Base-by-base conservation (phyloP, 805 yeast genomes). In the Metschnikowia proteae region DNA sequence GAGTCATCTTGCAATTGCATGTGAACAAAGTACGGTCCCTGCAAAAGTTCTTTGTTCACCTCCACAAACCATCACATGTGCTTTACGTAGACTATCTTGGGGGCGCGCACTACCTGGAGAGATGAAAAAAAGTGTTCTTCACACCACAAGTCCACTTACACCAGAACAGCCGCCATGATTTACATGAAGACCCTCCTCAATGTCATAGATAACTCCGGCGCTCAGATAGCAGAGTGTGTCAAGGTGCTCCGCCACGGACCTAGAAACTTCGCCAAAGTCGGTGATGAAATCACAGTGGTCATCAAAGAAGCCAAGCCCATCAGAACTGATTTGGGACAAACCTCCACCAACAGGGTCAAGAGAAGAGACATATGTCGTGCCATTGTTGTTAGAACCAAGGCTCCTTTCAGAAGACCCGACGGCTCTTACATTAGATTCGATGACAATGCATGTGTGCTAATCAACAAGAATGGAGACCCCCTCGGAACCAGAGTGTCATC, bases 281-380 rank as follows among this genome's bases (percentile, higher is more conserved):
- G 99, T 41, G 99, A 94, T 68, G 86, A 84, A 66, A 86, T 94
- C 54, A 96, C 94, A 7, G 95, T 89, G 47, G 99, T 94, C 52
- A 92, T 94, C 44, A 91, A 91, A 67, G 86, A 88, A 67, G 96
- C 97, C 38, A 82, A 81, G 62, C 92, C 96, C 10, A 67, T 86
- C 52, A 78, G 83, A 42, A 78, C 83, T 38, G 84, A 80, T 53
- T 78, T 85, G 50, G 95, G 94, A 56, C 83, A 86, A 38, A 72
- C 84, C 1, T 84, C 85, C 31, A 76, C 83, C 35, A 87, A 86
- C 66, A 74, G 92, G 66, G 96, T 92, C 37, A 88, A 91, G 67
- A 85, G 94, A 71, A 96, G 97, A 59, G 99, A 94, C 64, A 88
- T 94, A 46, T 86, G 94, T 50, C 92, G 95, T 62, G 99, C 97